Conservation (phyloP, 257 asterid genomes). For the Primulina tabacum region DNA sequence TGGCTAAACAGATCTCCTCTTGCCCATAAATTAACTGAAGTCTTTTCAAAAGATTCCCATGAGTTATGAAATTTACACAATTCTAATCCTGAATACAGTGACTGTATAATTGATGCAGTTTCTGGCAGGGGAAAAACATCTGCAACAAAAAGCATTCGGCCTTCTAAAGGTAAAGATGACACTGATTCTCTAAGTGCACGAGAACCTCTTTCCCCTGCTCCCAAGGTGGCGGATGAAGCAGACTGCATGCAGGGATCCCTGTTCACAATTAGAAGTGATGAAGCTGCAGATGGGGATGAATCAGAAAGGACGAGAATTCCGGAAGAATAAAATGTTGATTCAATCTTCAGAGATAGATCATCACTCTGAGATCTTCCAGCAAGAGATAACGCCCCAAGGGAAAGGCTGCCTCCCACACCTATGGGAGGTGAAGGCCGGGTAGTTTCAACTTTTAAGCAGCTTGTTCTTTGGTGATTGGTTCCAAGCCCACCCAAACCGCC, state of each 20-base stretch:
- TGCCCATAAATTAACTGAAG: constrained; percentile 73
- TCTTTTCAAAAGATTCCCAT: constrained; percentile 69
- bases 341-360: constrained; percentile 81
- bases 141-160: constrained; percentile 89
- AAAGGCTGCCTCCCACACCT: constrained; percentile 76
- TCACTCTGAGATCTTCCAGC: constrained; percentile 85
- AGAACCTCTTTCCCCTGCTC: constrained; percentile 64
- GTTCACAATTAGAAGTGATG: constrained; percentile 82
- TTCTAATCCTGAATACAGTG: constrained; percentile 77
- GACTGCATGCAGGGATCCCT: constrained; percentile 73
- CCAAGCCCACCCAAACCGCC: constrained; percentile 65
- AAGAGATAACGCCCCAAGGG: constrained; percentile 74
- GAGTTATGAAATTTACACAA: constrained; percentile 56
- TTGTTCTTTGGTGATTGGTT: constrained; percentile 54
- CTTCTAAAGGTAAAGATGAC: constrained; percentile 81
- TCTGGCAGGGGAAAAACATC: constrained; percentile 83
- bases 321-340: constrained; percentile 79
- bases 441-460: constrained; percentile 88
- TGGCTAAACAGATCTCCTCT: constrained; percentile 92
- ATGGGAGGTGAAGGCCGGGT: constrained; percentile 96
- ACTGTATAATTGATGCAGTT: constrained; percentile 69
- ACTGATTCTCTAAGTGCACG: constrained; percentile 89
- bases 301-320: constrained; percentile 88
- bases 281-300: constrained; percentile 76
- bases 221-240: constrained; percentile 60